A percentile compares a stretch with the other conserved stretches of the same genome.
Conservation (phyloP, 192 early-diverging fungal species). For the Podila horticola region DNA sequence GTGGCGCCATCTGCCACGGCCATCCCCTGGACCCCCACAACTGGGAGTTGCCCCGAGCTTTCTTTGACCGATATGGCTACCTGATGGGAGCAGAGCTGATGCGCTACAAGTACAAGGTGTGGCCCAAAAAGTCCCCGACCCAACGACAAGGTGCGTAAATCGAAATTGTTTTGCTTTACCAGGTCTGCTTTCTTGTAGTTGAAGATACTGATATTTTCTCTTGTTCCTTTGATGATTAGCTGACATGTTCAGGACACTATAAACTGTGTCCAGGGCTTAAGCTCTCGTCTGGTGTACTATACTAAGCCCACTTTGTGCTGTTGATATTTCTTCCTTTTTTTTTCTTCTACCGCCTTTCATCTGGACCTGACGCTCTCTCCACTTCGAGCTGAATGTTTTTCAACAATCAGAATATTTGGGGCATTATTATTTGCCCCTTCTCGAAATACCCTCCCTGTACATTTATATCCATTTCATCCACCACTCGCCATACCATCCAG, state of each 20-base stretch:
- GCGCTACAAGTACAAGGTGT: slow-evolving; percentile 52
- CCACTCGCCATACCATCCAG: neutral
- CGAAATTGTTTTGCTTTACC: neutral
- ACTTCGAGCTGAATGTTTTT: slow-evolving; percentile 21
- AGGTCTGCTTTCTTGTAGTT: neutral
- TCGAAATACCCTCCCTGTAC: slow-evolving; percentile 35
- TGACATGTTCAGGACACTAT: slow-evolving; percentile 27
- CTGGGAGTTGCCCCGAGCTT: slow-evolving; percentile 54
- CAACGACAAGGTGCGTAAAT: slow-evolving; percentile 25
- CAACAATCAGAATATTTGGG: neutral
- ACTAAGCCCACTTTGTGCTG: neutral
- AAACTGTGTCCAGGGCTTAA: neutral
- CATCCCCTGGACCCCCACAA: slow-evolving; percentile 51
- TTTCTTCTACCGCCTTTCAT: slow-evolving; percentile 17
- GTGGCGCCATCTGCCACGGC: slow-evolving; percentile 54
- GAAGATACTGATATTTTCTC: neutral
- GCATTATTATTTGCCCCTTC: slow-evolving; percentile 45
- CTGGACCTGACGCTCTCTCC: neutral
- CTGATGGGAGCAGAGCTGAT: slow-evolving; percentile 49
- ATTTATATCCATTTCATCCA: slow-evolving; percentile 14
- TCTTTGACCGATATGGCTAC: slow-evolving; percentile 55
- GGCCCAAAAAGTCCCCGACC: slow-evolving; percentile 40
- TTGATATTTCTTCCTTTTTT: slow-evolving; percentile 9
- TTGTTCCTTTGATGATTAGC: neutral
- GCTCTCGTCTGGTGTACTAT: too few relatives aligned